Percentiles rank a stretch among this genome's conserved stretches.
Evolutionary conservation across 2,329 filamentous ascomycete genomes (phyloP).

Genomic region (Diplodia sapinea): DNA sequence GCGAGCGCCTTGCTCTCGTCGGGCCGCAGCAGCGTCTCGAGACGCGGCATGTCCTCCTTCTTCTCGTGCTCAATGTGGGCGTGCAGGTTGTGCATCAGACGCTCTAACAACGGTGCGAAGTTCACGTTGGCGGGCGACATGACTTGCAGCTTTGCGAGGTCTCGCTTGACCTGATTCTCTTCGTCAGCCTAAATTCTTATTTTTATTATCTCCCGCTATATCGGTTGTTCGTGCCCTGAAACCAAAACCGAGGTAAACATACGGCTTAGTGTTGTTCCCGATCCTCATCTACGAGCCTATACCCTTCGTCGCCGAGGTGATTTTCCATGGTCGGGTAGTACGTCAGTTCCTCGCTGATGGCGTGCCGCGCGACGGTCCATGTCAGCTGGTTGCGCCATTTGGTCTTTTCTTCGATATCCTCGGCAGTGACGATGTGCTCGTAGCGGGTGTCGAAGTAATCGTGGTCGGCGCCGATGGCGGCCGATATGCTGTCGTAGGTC

Average conservation of each 20-base stretch:
- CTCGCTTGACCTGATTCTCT: slow-evolving; percentile 39
- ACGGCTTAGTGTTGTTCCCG: slow-evolving; percentile 33
- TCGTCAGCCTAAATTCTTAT: not conserved
- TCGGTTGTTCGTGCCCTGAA: no score
- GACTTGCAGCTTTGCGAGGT: slow-evolving; percentile 43
- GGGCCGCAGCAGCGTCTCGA: slow-evolving; percentile 39
- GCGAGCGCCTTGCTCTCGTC: slow-evolving; percentile 40
- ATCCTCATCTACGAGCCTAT: slow-evolving; percentile 29
- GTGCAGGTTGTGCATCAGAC: slow-evolving; percentile 36
- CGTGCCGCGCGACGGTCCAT: slow-evolving; percentile 34
- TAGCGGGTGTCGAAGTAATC: not conserved
- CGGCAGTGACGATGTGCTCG: not conserved
- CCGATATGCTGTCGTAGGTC: not conserved
- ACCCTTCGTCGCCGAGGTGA: no score
- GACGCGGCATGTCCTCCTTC: slow-evolving; percentile 40
- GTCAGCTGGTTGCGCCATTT: slow-evolving; percentile 34
- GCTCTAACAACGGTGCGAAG: slow-evolving; percentile 40
- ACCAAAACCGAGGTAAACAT: not conserved
- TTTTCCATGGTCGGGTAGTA: slow-evolving; percentile 35
- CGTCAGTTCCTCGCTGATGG: slow-evolving; percentile 34
- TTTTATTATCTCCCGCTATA: not conserved
- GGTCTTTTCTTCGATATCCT: slow-evolving; percentile 30
- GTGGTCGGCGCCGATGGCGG: not conserved
- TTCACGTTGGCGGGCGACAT: slow-evolving; percentile 36
- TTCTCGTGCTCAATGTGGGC: slow-evolving; percentile 45